Conservation (phyloP, 495 filamentous ascomycete genomes). For the Aspergillus heteromorphus region DNA sequence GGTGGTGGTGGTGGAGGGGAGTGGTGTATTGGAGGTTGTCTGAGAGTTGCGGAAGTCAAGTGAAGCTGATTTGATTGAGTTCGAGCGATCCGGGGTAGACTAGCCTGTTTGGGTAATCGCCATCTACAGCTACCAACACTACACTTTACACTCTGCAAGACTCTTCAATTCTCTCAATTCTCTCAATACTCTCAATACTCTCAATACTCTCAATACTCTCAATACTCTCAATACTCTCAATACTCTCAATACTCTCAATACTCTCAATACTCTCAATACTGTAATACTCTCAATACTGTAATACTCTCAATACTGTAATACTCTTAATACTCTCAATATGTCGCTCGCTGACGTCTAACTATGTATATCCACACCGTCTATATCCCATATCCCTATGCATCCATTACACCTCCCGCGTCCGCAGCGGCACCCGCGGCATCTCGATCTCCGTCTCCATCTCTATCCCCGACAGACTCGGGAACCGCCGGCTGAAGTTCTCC, state of each 20-base stretch:
- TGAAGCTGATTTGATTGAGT: background rate
- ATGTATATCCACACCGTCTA: constrained; percentile 6
- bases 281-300: too few relatives aligned
- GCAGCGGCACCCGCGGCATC: constrained; percentile 32
- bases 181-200: too few relatives aligned
- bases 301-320: too few relatives aligned
- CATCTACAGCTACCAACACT: too few relatives aligned
- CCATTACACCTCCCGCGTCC: constrained; percentile 40
- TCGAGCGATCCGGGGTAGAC: background rate
- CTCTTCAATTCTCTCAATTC: too few relatives aligned
- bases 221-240: too few relatives aligned
- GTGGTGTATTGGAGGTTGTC: background rate
- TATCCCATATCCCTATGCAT: background rate
- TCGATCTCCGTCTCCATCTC: constrained; percentile 76
- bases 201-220: too few relatives aligned
- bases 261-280: too few relatives aligned
- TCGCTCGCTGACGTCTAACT: background rate
- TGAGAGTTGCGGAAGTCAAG: background rate
- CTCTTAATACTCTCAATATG: too few relatives aligned
- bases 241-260: too few relatives aligned
- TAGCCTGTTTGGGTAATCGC: constrained; percentile 1
- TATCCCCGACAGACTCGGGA: constrained; percentile 71
- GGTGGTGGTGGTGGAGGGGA: too few relatives aligned
- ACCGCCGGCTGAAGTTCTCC: constrained; percentile 74
- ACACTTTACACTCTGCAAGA: background rate